Conservation (phyloP, 176 grass and related monocot species). For the Paspalum notatum region DNA sequence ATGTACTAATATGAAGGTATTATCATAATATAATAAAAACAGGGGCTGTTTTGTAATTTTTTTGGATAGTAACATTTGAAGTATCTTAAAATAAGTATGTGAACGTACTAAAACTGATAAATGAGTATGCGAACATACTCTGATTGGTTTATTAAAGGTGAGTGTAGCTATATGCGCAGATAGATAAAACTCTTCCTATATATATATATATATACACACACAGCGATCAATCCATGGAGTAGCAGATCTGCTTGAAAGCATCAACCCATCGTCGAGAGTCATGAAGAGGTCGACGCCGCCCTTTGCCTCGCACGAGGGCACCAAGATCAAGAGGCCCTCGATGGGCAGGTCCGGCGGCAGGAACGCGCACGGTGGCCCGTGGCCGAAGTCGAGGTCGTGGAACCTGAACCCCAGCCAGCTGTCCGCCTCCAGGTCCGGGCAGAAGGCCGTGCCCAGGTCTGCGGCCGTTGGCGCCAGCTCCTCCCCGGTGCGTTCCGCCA, state of each 20-base stretch:
- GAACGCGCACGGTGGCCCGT: constrained; percentile 43
- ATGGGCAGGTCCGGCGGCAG: constrained; percentile 31
- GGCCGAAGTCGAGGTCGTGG: constrained; percentile 49
- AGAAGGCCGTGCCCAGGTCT: not conserved
- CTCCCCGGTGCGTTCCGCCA: too few species aligned
- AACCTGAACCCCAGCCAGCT: constrained; percentile 57
- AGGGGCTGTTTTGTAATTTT: too few species aligned
- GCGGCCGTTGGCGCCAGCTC: constrained; percentile 41
- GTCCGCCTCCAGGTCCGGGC: constrained; percentile 52
- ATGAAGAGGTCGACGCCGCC: constrained; percentile 36
- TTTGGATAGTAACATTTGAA: too few species aligned
- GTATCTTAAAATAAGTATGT: too few species aligned
- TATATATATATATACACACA: too few species aligned
- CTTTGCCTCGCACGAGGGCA: constrained; percentile 27
- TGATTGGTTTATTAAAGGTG: too few species aligned
- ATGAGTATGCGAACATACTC: too few species aligned
- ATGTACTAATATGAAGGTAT: too few species aligned
- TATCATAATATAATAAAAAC: too few species aligned
- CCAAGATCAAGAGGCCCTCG: constrained; percentile 40
- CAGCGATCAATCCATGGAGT: constrained; percentile 33
- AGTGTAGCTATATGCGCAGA: too few species aligned
- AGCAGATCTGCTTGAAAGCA: constrained; percentile 34
- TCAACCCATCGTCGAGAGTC: constrained; percentile 8
- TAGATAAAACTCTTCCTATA: too few species aligned
- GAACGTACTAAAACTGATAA: too few species aligned